These are phyloP conservation scores for Aureobasidium sp. DNA, from an alignment of 2,329 filamentous ascomycete species.

Conservation along the genomic window DNA sequence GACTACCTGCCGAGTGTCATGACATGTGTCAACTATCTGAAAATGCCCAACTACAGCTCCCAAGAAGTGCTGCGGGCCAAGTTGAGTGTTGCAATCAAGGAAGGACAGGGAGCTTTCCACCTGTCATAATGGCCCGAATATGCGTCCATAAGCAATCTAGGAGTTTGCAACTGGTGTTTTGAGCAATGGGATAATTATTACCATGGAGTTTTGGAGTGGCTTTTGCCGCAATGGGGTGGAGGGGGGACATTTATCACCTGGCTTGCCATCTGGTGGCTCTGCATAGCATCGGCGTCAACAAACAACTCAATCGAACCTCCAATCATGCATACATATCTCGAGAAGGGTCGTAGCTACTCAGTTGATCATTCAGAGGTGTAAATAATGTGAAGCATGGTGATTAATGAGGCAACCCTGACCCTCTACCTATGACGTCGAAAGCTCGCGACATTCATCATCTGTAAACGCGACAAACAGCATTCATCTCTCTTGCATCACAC, in stretches of 20 bases:
- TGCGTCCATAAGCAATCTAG: neutral
- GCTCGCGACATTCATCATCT: neutral
- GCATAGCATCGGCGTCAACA: slow-evolving; percentile 4
- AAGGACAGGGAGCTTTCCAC: slow-evolving; percentile 97
- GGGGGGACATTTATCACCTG: neutral
- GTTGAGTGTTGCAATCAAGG: slow-evolving; percentile 77
- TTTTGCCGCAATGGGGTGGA: neutral
- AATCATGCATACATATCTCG: neutral
- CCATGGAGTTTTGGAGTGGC: neutral
- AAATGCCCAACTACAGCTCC: slow-evolving; percentile 86
- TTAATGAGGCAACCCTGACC: neutral
- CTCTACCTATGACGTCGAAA: neutral
- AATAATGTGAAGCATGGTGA: neutral
- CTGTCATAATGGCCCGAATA: slow-evolving; percentile 37
- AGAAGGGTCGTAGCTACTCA: neutral
- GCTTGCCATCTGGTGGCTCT: neutral
- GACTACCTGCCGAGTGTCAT: slow-evolving; percentile 99
- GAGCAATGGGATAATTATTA: neutral
- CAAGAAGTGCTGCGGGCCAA: slow-evolving; percentile 69
- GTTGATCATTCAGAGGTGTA: neutral
- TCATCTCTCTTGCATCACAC: neutral
- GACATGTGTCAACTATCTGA: slow-evolving; percentile 99
- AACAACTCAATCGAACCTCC: neutral
- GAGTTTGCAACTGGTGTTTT: neutral
- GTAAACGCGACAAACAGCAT: neutral